phyloP scores from a whole-genome alignment of 768 basidiomycete genomes.

The Glaciozyma martinii region DNA sequence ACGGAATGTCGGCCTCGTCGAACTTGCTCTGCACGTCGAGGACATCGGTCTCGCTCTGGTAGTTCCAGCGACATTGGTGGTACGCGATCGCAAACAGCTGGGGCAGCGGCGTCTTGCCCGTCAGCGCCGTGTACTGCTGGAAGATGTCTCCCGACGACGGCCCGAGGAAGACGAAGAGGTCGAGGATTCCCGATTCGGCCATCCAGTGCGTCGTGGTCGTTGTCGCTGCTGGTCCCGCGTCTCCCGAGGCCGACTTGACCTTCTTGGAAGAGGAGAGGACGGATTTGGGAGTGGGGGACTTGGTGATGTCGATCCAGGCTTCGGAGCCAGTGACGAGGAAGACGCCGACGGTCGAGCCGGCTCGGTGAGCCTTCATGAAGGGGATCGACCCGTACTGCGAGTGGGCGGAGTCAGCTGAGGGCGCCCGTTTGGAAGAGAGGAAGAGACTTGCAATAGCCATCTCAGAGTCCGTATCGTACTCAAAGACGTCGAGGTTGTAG shows the following conservation, averaged over 20 bases:
- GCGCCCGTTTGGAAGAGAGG: background rate
- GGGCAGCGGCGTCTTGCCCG: conserved; percentile 79
- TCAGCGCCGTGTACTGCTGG: conserved; percentile 71
- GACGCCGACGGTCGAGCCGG: conserved; percentile 76
- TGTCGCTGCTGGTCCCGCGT: conserved; percentile 8
- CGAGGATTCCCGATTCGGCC: conserved; percentile 91
- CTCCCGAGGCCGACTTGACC: background rate
- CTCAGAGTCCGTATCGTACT: conserved; percentile 61
- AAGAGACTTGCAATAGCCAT: conserved; percentile 35
- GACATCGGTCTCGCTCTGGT: conserved; percentile 80
- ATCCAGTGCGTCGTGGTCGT: conserved; percentile 92
- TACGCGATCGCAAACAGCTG: conserved; percentile 85
- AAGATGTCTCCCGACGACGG: conserved; percentile 75
- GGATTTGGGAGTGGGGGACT: conserved; percentile 45
- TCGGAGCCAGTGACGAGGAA: conserved; percentile 83
- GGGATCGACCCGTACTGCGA: conserved; percentile 83
- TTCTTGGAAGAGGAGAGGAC: conserved; percentile 36
- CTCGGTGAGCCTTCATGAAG: conserved; percentile 87
- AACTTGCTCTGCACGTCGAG: conserved; percentile 74
- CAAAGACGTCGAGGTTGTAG: conserved; percentile 92
- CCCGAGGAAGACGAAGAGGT: conserved; percentile 86
- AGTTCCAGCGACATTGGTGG: conserved; percentile 98
- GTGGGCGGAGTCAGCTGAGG: conserved; percentile 47
- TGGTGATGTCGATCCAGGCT: conserved; percentile 86
- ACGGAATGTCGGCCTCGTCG: conserved; percentile 87